Percentiles rank a stretch among this genome's conserved stretches.
These are phyloP conservation scores for Xylariales sp. DNA, from an alignment of 2,329 filamentous ascomycete species.

Conservation along the genomic window DNA sequence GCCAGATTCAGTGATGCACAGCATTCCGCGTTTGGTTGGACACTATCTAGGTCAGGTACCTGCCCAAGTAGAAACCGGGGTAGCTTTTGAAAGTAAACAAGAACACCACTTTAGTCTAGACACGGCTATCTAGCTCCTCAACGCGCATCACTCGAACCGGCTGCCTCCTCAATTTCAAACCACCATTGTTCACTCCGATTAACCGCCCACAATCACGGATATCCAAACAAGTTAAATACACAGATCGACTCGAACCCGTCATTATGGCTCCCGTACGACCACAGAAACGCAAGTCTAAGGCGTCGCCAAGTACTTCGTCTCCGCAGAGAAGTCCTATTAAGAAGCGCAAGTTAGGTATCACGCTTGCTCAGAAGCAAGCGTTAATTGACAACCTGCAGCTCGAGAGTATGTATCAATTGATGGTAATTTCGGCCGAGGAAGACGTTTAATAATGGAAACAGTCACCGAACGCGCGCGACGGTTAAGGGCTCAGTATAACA, in stretches of 20 bases:
- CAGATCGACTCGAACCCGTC: not conserved
- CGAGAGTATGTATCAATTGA: constrained; percentile 71
- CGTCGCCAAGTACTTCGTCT: constrained; percentile 46
- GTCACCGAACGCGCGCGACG: constrained; percentile 70
- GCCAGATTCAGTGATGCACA: constrained; percentile 20
- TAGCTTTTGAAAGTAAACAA: constrained; percentile 40
- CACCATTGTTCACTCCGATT: constrained; percentile 9
- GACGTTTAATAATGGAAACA: constrained; percentile 40
- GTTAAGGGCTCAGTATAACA: constrained; percentile 86
- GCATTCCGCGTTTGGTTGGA: constrained; percentile 18
- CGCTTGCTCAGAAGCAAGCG: constrained; percentile 81
- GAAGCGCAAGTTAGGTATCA: constrained; percentile 71
- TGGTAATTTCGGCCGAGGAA: not conserved
- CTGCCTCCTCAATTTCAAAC: constrained; percentile 16
- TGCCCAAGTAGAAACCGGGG: constrained; percentile 15
- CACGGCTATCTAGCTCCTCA: constrained; percentile 25
- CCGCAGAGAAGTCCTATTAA: constrained; percentile 69
- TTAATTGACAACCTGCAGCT: constrained; percentile 90
- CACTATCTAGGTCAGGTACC: not conserved
- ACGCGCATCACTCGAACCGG: constrained; percentile 13
- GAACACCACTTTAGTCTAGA: constrained; percentile 22
- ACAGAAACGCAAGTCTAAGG: constrained; percentile 59
- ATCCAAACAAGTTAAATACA: constrained; percentile 20
- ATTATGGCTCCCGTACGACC: constrained; percentile 45
- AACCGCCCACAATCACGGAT: constrained; percentile 13